Evolutionary conservation across 345 rosid species (phyloP).

Genomic region (Excoecaria agallocha): DNA sequence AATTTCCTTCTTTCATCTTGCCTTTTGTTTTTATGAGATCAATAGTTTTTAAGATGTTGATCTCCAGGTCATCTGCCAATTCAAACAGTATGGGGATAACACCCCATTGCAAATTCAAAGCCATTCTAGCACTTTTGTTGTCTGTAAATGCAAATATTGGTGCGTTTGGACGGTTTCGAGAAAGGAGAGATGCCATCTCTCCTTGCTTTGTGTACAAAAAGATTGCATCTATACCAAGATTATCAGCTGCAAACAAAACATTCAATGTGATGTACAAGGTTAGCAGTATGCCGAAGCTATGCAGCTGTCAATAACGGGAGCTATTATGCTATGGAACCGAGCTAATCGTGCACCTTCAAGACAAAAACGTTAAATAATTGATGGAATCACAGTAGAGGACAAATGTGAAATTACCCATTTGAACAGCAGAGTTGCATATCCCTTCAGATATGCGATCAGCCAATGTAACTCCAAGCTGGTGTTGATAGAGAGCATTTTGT

Average conservation of each 20-base stretch:
- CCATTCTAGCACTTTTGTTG: constrained; percentile 43
- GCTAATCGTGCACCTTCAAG: neutral
- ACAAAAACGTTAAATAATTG: too few relatives aligned
- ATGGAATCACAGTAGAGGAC: too few relatives aligned
- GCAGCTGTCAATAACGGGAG: neutral
- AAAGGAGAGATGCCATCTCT: constrained; percentile 64
- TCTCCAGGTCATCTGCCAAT: constrained; percentile 58
- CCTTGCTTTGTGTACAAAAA: constrained; percentile 69
- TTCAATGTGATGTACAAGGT: neutral
- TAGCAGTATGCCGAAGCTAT: neutral
- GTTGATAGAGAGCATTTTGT: constrained; percentile 28
- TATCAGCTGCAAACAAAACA: constrained; percentile 45
- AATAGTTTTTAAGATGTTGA: constrained; percentile 41
- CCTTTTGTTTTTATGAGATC: constrained; percentile 48
- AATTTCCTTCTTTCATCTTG: constrained; percentile 43
- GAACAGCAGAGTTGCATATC: constrained; percentile 65
- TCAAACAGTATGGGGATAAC: constrained; percentile 45
- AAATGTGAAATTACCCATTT: constrained; percentile 47
- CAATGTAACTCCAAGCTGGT: constrained; percentile 41
- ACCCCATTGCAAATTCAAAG: constrained; percentile 73
- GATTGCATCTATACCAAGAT: constrained; percentile 60
- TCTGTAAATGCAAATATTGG: constrained; percentile 65
- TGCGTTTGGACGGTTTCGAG: constrained; percentile 69
- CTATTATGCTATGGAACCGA: neutral
- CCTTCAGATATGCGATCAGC: constrained; percentile 61